These are phyloP conservation scores for Pleoardoris graminearum DNA, from an alignment of 2,329 filamentous ascomycete genomes.

Conservation along the genomic window DNA sequence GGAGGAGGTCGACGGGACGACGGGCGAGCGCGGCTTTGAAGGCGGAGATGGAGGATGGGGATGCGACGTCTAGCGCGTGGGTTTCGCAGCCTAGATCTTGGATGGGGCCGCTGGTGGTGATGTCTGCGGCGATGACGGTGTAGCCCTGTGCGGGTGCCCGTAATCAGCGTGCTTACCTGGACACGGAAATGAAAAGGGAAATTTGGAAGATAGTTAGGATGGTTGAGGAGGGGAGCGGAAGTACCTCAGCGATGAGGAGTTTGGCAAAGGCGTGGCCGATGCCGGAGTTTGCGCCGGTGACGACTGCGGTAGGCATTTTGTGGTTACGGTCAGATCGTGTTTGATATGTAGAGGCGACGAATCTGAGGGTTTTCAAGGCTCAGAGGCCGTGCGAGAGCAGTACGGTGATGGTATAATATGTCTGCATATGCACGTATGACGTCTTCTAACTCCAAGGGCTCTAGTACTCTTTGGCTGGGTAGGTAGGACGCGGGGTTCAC, in stretches of 20 bases:
- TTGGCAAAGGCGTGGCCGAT: constrained; percentile 46
- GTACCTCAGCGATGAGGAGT: constrained; percentile 33
- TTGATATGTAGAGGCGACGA: neutral
- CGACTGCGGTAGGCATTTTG: constrained; percentile 46
- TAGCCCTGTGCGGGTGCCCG: too few species aligned
- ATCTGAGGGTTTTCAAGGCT: neutral
- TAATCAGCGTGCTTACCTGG: too few species aligned
- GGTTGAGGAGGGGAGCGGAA: neutral
- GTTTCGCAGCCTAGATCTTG: constrained; percentile 37
- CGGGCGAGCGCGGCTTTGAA: constrained; percentile 37
- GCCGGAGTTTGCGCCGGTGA: constrained; percentile 49
- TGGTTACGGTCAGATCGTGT: neutral
- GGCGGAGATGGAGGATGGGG: constrained; percentile 38
- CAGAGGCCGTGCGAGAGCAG: neutral
- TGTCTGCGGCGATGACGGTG: constrained; percentile 39
- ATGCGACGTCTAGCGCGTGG: constrained; percentile 41
- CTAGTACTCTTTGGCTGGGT: too few species aligned
- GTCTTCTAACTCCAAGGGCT: too few species aligned
- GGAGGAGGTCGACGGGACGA: constrained; percentile 42
- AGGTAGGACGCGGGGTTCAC: too few species aligned
- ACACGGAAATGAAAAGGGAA: too few species aligned
- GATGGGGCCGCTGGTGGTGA: constrained; percentile 33
- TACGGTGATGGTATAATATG: neutral
- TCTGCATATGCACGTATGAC: constrained; percentile 1
- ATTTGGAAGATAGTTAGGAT: too few species aligned